Percentiles rank a stretch among this genome's conserved stretches.
Evolutionary conservation across 768 basidiomycete genomes (phyloP).

Genomic region (Kwoniella sp.): DNA sequence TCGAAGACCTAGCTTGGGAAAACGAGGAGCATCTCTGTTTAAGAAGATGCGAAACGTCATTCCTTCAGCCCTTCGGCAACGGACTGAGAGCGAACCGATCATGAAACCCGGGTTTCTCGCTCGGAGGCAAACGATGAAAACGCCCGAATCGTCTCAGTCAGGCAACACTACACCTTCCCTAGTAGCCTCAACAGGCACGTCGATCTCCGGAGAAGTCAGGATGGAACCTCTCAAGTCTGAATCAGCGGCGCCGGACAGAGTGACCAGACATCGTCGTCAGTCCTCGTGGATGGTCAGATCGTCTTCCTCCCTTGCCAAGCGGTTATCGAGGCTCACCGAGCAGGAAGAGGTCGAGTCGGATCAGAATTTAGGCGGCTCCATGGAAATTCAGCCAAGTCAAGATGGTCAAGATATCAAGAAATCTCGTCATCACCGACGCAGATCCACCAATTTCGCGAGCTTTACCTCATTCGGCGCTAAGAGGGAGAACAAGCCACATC

Average conservation of each 20-base stretch:
- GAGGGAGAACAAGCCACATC: background rate
- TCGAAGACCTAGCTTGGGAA: slow-evolving; percentile 4
- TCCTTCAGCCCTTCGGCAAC: background rate
- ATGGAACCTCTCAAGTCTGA: slow-evolving; percentile 10
- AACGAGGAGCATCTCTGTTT: background rate
- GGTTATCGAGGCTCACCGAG: slow-evolving; percentile 16
- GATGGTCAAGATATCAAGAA: slow-evolving; percentile 1
- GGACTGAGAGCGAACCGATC: background rate
- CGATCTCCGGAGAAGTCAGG: background rate
- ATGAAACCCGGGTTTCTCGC: background rate
- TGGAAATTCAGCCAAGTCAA: background rate
- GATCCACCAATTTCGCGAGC: background rate
- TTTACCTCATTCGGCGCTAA: background rate
- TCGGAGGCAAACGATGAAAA: background rate
- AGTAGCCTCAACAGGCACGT: background rate
- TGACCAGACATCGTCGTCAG: background rate
- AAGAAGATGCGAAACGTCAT: slow-evolving; percentile 9
- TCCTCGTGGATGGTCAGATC: slow-evolving; percentile 11
- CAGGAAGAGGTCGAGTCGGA: slow-evolving; percentile 6
- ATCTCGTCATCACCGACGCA: background rate
- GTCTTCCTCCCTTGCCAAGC: slow-evolving; percentile 5
- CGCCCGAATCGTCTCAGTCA: background rate
- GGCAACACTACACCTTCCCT: background rate
- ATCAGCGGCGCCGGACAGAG: background rate
- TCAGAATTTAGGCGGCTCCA: no score